phyloP scores from a whole-genome alignment of 2,329 filamentous ascomycete genomes.

The Pseudopithomyces maydicus region DNA sequence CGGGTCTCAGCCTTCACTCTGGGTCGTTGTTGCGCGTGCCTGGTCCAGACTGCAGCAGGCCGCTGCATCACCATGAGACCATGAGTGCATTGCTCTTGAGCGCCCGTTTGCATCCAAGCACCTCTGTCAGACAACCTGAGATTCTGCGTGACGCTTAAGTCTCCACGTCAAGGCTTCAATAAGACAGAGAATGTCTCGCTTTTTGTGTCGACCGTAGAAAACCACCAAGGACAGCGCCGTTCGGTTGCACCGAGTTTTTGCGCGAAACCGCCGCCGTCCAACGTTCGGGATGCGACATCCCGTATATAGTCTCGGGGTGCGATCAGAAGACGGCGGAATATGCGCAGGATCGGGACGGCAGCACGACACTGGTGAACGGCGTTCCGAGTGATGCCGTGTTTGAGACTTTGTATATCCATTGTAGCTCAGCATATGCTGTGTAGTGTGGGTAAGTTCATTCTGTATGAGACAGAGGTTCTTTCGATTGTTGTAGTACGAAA shows the following conservation, averaged over 20 bases:
- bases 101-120: constrained; percentile 8
- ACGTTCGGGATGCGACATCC: constrained; percentile 10
- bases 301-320: constrained; percentile 4
- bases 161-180: not conserved
- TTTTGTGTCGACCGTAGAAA: constrained; percentile 2
- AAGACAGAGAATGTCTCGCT: not conserved
- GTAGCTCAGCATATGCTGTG: not conserved
- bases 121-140: not conserved
- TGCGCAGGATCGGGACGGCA: constrained; percentile 14
- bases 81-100: not conserved
- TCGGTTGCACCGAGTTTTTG: constrained; percentile 4
- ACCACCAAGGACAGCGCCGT: not conserved
- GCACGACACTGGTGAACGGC: not conserved
- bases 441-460: not conserved
- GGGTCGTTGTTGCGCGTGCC: constrained; percentile 18
- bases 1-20: constrained; percentile 16
- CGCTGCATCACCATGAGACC: not conserved
- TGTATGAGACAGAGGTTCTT: not conserved
- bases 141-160: constrained; percentile 15
- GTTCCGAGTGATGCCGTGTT: constrained; percentile 1
- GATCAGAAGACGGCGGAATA: constrained; percentile 5
- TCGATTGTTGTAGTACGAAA: too few relatives aligned
- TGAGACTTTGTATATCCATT: constrained; percentile 1
- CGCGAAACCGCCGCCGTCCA: constrained; percentile 8
- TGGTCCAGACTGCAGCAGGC: constrained; percentile 1